These are phyloP conservation scores for Achaetomium macrosporum DNA, from an alignment of 2,329 filamentous ascomycete species.

Conservation along the genomic window DNA sequence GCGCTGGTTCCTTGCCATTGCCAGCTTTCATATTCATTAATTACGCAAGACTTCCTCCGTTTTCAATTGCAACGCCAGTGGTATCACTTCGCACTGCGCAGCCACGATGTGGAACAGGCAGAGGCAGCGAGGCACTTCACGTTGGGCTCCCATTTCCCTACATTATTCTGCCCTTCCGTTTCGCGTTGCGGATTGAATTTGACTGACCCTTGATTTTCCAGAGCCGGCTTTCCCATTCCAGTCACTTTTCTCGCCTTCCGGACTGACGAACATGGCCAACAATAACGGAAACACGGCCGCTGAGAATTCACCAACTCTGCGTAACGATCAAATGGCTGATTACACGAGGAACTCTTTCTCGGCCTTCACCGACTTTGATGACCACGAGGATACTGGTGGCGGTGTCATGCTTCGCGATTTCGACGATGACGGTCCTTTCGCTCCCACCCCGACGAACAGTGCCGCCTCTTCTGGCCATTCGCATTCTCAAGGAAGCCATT, in stretches of 20 bases:
- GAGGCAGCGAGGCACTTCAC: not conserved
- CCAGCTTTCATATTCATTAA: not conserved
- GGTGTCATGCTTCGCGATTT: slow-evolving; percentile 17
- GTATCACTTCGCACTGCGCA: not conserved
- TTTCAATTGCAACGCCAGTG: not conserved
- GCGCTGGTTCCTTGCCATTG: not conserved
- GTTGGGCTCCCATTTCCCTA: slow-evolving; percentile 1
- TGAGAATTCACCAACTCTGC: not conserved
- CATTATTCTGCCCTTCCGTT: no score
- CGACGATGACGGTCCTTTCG: not conserved
- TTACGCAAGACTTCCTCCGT: not conserved
- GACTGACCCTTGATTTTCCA: slow-evolving; percentile 1
- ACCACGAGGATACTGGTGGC: slow-evolving; percentile 7
- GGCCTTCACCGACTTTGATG: slow-evolving; percentile 5
- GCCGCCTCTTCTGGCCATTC: not conserved
- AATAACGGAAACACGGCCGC: not conserved
- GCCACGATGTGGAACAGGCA: not conserved
- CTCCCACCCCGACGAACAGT: not conserved
- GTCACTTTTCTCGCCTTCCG: not conserved
- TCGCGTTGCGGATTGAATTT: not conserved
- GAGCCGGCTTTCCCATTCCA: not conserved
- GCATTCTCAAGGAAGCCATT: not conserved
- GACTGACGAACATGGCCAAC: not conserved
- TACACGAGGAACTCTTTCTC: not conserved
- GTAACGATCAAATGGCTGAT: not conserved